Base-by-base conservation (phyloP, 352 stramenopile genomes). In the Peronospora destructor region DNA sequence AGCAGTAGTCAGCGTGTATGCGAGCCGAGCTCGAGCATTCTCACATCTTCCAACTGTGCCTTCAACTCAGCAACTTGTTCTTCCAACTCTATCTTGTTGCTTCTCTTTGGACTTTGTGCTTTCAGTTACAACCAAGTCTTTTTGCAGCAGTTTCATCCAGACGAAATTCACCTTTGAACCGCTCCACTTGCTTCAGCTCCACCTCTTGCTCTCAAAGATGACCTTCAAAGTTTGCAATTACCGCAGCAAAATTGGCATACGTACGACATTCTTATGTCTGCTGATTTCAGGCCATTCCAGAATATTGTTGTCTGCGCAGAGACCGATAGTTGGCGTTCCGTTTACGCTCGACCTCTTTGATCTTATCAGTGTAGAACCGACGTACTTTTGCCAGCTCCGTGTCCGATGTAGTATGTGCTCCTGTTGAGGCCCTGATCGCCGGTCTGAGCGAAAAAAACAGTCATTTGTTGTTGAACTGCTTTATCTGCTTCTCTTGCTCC, bases 301-400 rank as follows among this genome's bases (percentile, higher is more conserved):
- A 50, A 35, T 55, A 71, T 17, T 68, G 57, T 34, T 83, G 73
- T 44, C 79, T 84, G 23, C 68, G 71, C n/a, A 83, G 34, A 8
- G 71, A 53, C 3, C 70, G 66, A 49, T 82, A 83, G 43, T 86
- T 88, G 38, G 66, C 56, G 32, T 84, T 73, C 80, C 75, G 89
- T 45, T 84, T 88, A 29, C 64, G 66, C 59, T 91, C 73, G 9
- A 89, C 13, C 37, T 86, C 77, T 53, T 87, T 84, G 19, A 88
- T 76, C 50, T 91, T 91, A 36, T 79, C 67, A 0, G 62, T 66
- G 56, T 87, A 91, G 25, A 91, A 89, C n/a, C 62, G 61, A 14
- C 77, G 75, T n/a, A 91, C 66, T 28, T 76, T 75, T 26, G 67
- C 45, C 3, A 81, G 35, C 33, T 84, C 71, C 19, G 68, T 60